phyloP scores from a whole-genome alignment of 2,329 filamentous ascomycete genomes.

The Aspergillus sp. region DNA sequence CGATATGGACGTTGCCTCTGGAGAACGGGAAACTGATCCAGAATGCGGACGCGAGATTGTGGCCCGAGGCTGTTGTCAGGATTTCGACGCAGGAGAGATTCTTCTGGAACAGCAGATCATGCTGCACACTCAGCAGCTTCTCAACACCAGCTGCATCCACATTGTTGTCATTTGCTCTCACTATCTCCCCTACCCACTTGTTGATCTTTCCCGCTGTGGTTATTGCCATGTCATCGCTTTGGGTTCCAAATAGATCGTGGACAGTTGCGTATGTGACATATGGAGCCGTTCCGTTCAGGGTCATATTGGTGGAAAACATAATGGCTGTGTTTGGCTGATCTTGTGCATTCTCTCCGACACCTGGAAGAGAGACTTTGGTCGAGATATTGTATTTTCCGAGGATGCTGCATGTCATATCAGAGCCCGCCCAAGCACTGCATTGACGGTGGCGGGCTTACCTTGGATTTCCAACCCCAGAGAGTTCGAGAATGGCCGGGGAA shows the following conservation, averaged over 20 bases:
- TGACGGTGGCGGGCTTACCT: slow-evolving; percentile 10
- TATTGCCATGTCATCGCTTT: slow-evolving; percentile 15
- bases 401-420: slow-evolving; percentile 15
- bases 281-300: slow-evolving; percentile 12
- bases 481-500: slow-evolving; percentile 58
- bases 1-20: slow-evolving; percentile 29
- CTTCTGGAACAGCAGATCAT: slow-evolving; percentile 27
- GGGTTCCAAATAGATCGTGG: slow-evolving; percentile 23
- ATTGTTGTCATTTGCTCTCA: slow-evolving; percentile 13
- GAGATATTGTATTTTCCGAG: slow-evolving; percentile 25
- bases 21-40: slow-evolving; percentile 32
- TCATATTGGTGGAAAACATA: slow-evolving; percentile 10
- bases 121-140: slow-evolving; percentile 26
- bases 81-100: slow-evolving; percentile 28
- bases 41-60: slow-evolving; percentile 20
- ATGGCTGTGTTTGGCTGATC: slow-evolving; percentile 39
- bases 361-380: slow-evolving; percentile 29
- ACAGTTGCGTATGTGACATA: slow-evolving; percentile 21
- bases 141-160: slow-evolving; percentile 19
- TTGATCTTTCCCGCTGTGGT: slow-evolving; percentile 17
- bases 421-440: not conserved
- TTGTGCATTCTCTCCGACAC: slow-evolving; percentile 51
- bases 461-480: slow-evolving; percentile 57
- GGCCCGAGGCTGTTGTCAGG: slow-evolving; percentile 19
- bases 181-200: slow-evolving; percentile 18